Base-by-base conservation (phyloP, 2,329 filamentous ascomycete species). In the Ascochyta rabiei region DNA sequence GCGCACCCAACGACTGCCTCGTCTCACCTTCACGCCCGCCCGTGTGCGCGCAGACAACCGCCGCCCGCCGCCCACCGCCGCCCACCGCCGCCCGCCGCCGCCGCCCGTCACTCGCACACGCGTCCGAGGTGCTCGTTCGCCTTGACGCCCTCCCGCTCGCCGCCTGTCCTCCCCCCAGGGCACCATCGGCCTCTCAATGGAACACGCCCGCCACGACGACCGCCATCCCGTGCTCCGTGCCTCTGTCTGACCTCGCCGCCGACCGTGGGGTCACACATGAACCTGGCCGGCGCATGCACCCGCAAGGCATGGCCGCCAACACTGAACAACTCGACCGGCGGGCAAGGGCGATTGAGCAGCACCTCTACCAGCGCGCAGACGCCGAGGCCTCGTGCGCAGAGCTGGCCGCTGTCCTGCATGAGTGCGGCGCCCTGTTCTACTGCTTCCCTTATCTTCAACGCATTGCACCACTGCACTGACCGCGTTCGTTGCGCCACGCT, bases 191-290 rank as follows among this genome's bases (percentile, higher is more conserved):
- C 66, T 77, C 76, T 84, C 82, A 83, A 83, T 85, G 83, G 83
- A 83, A 82, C 75, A 78, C 78, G 77, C 75, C 77, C 76, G 77
- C 73, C 72, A 75, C 71, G 69, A 71, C 75, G 74, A 72, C 73
- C 74, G 75, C 76, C 69, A 63, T 63, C 69, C 75, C 73, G 75
- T 79, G 70, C 76, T 77, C 70, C 77, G 79, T 77, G 79, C 79
- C 77, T 78, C 79, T 73, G 83, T 84, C 76, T 86, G 84, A 84
- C 82, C 78, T 78, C 74, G 74, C 77, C 73, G 76, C 76, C 74
- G 78, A 80, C 80, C 79, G 79, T 80, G 78, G 79, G 77, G 77
- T 79, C 75, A 73, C 74, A 64, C 63, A 72, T 70, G 71, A 72
- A 67, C 66, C 47, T 53, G 62, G 65, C 61, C 62, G 60, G 40